phyloP scores from a whole-genome alignment of 225 moss, liverwort and hornwort genomes.

The Marchantia polymorpha region DNA sequence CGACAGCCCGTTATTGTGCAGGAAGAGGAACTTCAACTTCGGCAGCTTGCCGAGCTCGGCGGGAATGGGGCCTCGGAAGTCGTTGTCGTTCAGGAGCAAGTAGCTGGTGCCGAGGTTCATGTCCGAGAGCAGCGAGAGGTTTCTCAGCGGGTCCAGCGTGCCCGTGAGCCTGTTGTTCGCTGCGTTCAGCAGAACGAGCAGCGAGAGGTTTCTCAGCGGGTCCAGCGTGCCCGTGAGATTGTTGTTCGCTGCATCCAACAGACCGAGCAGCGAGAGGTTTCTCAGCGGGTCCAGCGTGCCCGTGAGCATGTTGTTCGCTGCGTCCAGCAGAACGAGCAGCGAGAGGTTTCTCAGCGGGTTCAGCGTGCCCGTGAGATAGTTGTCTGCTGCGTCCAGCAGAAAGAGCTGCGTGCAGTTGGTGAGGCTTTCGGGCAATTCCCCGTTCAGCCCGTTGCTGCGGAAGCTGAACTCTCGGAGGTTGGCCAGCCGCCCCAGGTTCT shows the following conservation, averaged over 20 bases:
- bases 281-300: too few species aligned
- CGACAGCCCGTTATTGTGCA: not conserved
- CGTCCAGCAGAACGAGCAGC: too few species aligned
- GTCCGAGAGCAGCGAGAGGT: not conserved
- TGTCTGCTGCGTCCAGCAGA: not conserved
- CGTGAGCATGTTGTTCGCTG: too few species aligned
- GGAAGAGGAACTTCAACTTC: not conserved
- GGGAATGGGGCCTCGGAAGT: slow-evolving; percentile 19
- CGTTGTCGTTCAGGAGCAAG: slow-evolving; percentile 1
- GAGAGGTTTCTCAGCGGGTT: not conserved
- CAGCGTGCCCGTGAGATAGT: not conserved
- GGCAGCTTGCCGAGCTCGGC: slow-evolving; percentile 5
- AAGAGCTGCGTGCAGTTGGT: not conserved
- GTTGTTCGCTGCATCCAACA: too few species aligned
- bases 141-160: too few species aligned
- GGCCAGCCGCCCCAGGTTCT: slow-evolving; percentile 8
- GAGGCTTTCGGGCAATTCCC: slow-evolving; percentile 10
- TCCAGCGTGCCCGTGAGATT: too few species aligned
- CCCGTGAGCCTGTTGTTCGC: too few species aligned
- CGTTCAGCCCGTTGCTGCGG: slow-evolving; percentile 1
- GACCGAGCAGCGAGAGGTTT: too few species aligned
- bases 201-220: too few species aligned
- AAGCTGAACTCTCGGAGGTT: slow-evolving; percentile 1
- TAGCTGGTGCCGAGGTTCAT: not conserved
- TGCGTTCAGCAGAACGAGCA: too few species aligned